phyloP scores from a whole-genome alignment of 2,329 filamentous ascomycete genomes.

The Colletotrichum sp. region DNA sequence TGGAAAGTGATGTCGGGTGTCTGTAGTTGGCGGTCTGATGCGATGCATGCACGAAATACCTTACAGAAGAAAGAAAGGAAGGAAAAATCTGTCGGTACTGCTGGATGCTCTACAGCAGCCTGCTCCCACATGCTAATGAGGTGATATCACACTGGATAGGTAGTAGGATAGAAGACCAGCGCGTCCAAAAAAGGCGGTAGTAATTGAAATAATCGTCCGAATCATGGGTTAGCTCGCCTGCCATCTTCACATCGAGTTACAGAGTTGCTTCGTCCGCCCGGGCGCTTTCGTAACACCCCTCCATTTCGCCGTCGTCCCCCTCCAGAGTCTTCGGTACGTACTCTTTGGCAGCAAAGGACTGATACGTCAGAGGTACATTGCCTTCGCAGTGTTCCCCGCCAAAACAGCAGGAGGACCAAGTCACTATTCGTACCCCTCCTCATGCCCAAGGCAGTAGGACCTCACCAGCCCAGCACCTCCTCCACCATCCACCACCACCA shows the following conservation, averaged over 20 bases:
- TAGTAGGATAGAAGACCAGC: neutral
- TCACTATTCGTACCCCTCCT: neutral
- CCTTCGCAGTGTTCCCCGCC: neutral
- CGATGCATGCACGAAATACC: neutral
- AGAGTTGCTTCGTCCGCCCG: constrained; percentile 12
- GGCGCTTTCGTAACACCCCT: constrained; percentile 14
- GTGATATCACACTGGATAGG: neutral
- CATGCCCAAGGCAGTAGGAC: neutral
- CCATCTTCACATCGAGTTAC: constrained; percentile 17
- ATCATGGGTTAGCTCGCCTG: constrained; percentile 6
- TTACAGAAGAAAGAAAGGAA: neutral
- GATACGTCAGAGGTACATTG: neutral
- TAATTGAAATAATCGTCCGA: neutral
- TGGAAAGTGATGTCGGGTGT: neutral
- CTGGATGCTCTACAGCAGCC: neutral
- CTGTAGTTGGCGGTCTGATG: neutral
- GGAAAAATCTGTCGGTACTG: neutral
- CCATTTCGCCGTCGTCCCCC: constrained; percentile 5
- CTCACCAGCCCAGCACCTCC: neutral
- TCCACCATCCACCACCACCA: neutral
- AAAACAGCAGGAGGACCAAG: neutral
- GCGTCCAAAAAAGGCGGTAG: neutral
- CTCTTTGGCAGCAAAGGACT: neutral
- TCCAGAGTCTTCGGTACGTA: neutral
- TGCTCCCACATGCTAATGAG: neutral